Percentiles rank a stretch among this genome's conserved stretches.
Conservation (phyloP, 345 rosid species). For the Carallia brachiata region DNA sequence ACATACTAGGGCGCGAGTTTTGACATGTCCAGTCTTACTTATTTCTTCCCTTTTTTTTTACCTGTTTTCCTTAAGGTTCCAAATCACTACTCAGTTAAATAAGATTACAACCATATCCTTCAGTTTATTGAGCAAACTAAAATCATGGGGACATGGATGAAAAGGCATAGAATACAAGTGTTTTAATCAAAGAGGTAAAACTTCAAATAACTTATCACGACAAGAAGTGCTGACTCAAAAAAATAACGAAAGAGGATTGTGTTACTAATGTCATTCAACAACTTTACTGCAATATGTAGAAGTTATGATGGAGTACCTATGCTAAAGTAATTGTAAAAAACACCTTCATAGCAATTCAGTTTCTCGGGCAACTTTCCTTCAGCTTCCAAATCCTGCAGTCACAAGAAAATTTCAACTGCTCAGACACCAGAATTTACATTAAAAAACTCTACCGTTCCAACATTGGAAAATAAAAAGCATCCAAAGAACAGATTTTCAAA, state of each 20-base stretch:
- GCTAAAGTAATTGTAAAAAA: conserved; percentile 92
- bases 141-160: neutral
- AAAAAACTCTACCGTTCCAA: neutral
- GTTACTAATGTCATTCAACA: neutral
- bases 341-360: conserved; percentile 64
- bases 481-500: neutral
- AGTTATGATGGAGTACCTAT: conserved; percentile 50
- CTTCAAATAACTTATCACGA: neutral
- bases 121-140: neutral
- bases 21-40: neutral
- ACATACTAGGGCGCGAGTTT: neutral
- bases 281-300: conserved; percentile 1
- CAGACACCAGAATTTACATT: conserved; percentile 13
- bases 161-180: neutral
- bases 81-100: neutral
- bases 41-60: neutral
- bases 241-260: neutral
- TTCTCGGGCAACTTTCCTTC: conserved; percentile 64
- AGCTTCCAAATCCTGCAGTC: conserved; percentile 53
- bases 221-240: neutral
- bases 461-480: neutral
- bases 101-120: neutral
- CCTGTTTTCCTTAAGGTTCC: neutral
- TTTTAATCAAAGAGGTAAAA: neutral
- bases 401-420: conserved; percentile 14